Base-by-base conservation (phyloP, 2,329 filamentous ascomycete species). In the Penicillium sp. region DNA sequence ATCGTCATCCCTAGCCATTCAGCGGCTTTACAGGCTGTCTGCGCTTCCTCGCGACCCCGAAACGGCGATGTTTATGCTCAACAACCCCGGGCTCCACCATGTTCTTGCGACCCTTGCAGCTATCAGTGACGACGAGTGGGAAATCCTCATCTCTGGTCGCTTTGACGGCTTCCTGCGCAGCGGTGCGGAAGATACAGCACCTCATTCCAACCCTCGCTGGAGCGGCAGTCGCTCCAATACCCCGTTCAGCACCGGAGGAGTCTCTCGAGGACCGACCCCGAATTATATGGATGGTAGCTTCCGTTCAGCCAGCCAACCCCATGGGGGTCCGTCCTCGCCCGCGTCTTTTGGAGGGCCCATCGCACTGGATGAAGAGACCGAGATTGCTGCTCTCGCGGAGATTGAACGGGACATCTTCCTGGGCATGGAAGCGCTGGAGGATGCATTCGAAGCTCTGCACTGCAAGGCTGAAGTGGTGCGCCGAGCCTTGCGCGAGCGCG, bases 131-230 rank as follows among this genome's bases (percentile, higher is more conserved):
- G 86, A 87, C n/a, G 91, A 97, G 65, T 97, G 91, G 91, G 91
- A 96, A 48, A 94, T 97, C 39, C 75, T 97, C 9, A 87, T 85
- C 4, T 96, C 91, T 0, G 91, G 91, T 18, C 85, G 91, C 18
- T 97, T 97, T 56, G 90, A 96, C 59, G 91, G 91, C 3, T 97
- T 97, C 68, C 75, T 96, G 14, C 94, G 91, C 81, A 94, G 88
- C 30, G 91, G 91, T 15, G 88, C 87, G 5, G 90, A 96, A 50
- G 73, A 77, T 32, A 32, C 58, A 7, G 56, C 68, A 4, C 47
- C 54, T 6, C 42, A 52, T 28, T 43, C 53, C 6, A 41, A 48
- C 10, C 42, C 57, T 7, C 57, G 64, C 18, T 59, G 57, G 41
- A 53, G 33, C 23, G 51, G 76, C 78, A 63, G 58, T 36, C 60